Base-by-base conservation (phyloP, 805 yeast genomes). In the Millerago galiae region DNA sequence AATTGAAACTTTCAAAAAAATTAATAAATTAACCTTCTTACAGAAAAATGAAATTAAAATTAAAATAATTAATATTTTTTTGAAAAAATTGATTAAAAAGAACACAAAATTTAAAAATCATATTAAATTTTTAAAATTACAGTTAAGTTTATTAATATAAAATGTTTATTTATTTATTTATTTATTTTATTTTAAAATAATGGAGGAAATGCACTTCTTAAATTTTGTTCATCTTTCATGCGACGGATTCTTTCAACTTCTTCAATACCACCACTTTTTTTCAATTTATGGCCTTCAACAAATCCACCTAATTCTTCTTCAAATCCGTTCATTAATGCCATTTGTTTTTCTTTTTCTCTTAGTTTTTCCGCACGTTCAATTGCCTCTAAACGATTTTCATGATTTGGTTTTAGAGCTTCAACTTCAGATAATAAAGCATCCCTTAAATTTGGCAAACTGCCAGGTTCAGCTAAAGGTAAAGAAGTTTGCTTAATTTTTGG, bases 201-300 rank as follows among this genome's bases (percentile, higher is more conserved):
- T 5, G 60, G 58, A 9, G 64, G 67, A 49, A 71, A 70, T 21
- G 63, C 67, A 16, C 69, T 74, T 52, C 79, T 79, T 46, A 88
- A 64, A 53, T 84, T 84, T 51, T 81, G 81, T 42, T 73, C 78
- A 61, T 88, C 95, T 49, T 85, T 81, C 47, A 72, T 65, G 51
- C 68, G 71, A 45, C 96, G 70, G 38, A 70, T 51, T 46, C 86
- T 69, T 52, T 91, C 98, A 16, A 86, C 67, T 53, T 88, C 97
- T 47, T 85, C 95, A 16, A 89, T 74, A 1, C 98, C 97, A 6
- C 97, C 97, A 15, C 89, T 76, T 49, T 78, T 83, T 56, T 85
- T 86, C 44, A 91, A 68, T 56, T 74, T 83, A 25, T 77, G 72
- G 34, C 81, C 91, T 7, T 72, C 90, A 8, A 91, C 96, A 68